Conservation (phyloP, 495 filamentous ascomycete species). For the Neurospora hispaniola region DNA sequence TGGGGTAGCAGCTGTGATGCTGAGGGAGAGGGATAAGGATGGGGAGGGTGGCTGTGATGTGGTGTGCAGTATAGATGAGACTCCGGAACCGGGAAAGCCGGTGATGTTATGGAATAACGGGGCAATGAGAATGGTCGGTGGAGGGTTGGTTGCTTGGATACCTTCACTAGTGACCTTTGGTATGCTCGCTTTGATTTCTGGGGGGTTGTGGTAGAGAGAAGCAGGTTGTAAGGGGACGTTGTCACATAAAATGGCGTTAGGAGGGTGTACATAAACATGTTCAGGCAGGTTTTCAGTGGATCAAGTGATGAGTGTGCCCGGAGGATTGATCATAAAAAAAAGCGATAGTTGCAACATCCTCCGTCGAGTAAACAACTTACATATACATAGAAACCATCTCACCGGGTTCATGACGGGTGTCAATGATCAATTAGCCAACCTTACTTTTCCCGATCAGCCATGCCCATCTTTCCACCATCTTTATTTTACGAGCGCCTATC, state of each 20-base stretch:
- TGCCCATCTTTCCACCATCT: not conserved
- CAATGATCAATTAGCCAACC: not conserved
- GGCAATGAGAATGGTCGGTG: constrained; percentile 8
- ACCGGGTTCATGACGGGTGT: not conserved
- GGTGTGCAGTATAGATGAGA: constrained; percentile 43
- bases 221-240: not conserved
- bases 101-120: constrained; percentile 33
- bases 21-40: constrained; percentile 12
- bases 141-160: constrained; percentile 5
- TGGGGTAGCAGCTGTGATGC: not conserved
- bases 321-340: not conserved
- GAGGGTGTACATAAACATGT: not conserved
- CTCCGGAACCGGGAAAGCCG: constrained; percentile 29
- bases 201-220: not conserved
- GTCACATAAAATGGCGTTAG: not conserved
- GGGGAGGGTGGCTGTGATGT: constrained; percentile 21
- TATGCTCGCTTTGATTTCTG: constrained; percentile 2
- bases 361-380: not conserved
- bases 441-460: not conserved
- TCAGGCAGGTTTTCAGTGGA: not conserved
- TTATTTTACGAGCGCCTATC: not conserved
- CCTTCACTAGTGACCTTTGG: not conserved
- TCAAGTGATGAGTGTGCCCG: not conserved
- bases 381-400: not conserved
- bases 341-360: not conserved